Evolutionary conservation across 2,329 filamentous ascomycete species (phyloP).

Genomic region (Nothophaeocryptopus gaeumannii): DNA sequence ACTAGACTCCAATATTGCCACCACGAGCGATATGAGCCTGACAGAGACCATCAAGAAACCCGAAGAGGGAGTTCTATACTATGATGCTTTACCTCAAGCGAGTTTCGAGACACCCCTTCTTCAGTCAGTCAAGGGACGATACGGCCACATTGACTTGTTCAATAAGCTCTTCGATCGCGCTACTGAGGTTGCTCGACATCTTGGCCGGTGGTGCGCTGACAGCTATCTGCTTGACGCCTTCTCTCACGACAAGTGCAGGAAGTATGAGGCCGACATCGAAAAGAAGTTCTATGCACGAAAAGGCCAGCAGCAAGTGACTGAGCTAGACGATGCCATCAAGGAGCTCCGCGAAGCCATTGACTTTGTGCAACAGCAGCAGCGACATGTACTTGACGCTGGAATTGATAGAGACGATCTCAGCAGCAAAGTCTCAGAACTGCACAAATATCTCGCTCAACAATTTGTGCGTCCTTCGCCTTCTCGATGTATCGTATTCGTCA

Average conservation of each 20-base stretch:
- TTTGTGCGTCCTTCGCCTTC: slow-evolving; percentile 59
- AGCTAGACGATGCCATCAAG: slow-evolving; percentile 53
- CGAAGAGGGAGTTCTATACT: slow-evolving; percentile 56
- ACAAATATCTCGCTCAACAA: slow-evolving; percentile 58
- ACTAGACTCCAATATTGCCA: slow-evolving; percentile 79
- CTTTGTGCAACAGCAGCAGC: slow-evolving; percentile 29
- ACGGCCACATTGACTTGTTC: slow-evolving; percentile 54
- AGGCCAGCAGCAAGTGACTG: slow-evolving; percentile 27
- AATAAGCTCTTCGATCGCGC: slow-evolving; percentile 59
- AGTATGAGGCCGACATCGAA: slow-evolving; percentile 26
- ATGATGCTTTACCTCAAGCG: slow-evolving; percentile 49
- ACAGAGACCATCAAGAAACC: slow-evolving; percentile 59
- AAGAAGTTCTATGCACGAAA: slow-evolving; percentile 35
- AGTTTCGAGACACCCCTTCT: slow-evolving; percentile 66
- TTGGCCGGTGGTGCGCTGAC: slow-evolving; percentile 85
- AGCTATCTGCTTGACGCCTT: slow-evolving; percentile 47
- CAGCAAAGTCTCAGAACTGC: slow-evolving; percentile 66
- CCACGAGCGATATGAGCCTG: slow-evolving; percentile 61
- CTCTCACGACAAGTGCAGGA: slow-evolving; percentile 23
- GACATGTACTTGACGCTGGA: slow-evolving; percentile 7
- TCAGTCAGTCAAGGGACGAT: slow-evolving; percentile 52
- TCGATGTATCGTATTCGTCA: slow-evolving; percentile 85
- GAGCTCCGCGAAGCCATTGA: slow-evolving; percentile 58
- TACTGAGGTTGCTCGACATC: slow-evolving; percentile 57
- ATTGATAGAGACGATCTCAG: slow-evolving; percentile 53